Percentiles rank a stretch among this genome's conserved stretches.
phyloP scores from a whole-genome alignment of 805 yeast species.

The Priceomyces haplophilus region DNA sequence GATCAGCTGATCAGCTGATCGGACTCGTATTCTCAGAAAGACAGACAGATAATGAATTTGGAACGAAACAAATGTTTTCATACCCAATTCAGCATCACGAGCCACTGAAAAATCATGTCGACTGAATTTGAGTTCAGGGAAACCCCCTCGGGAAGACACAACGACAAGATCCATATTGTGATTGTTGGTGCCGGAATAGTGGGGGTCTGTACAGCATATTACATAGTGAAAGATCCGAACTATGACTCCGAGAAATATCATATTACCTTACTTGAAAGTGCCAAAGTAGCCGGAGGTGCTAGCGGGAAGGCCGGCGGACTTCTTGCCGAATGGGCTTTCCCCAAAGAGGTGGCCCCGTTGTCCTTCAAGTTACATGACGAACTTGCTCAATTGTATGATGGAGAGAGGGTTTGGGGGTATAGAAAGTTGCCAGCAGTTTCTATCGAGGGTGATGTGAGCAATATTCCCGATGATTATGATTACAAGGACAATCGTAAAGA shows the following conservation, averaged over 20 bases:
- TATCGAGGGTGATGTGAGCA: constrained; percentile 73
- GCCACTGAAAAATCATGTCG: constrained; percentile 16
- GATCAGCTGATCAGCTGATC: too few relatives aligned
- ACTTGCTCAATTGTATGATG: constrained; percentile 71
- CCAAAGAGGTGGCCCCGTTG: constrained; percentile 87
- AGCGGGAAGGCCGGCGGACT: constrained; percentile 97
- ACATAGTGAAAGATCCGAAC: constrained; percentile 75
- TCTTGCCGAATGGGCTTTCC: constrained; percentile 94
- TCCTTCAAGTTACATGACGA: constrained; percentile 84
- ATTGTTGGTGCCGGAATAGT: constrained; percentile 95
- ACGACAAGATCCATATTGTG: constrained; percentile 71
- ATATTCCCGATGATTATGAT: constrained; percentile 22
- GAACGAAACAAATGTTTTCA: too few relatives aligned
- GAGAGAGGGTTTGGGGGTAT: constrained; percentile 91
- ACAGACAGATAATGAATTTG: too few relatives aligned
- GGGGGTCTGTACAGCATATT: constrained; percentile 94
- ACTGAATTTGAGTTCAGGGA: constrained; percentile 34
- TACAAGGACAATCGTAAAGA: constrained; percentile 13
- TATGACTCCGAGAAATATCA: constrained; percentile 72
- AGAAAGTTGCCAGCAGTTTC: constrained; percentile 83
- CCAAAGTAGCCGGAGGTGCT: constrained; percentile 95
- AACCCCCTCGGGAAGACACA: constrained; percentile 46
- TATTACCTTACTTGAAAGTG: constrained; percentile 82
- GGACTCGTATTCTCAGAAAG: too few relatives aligned
- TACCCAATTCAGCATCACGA: neutral